Base-by-base conservation (phyloP, 2,329 filamentous ascomycete species). In the Venturia nashicola region DNA sequence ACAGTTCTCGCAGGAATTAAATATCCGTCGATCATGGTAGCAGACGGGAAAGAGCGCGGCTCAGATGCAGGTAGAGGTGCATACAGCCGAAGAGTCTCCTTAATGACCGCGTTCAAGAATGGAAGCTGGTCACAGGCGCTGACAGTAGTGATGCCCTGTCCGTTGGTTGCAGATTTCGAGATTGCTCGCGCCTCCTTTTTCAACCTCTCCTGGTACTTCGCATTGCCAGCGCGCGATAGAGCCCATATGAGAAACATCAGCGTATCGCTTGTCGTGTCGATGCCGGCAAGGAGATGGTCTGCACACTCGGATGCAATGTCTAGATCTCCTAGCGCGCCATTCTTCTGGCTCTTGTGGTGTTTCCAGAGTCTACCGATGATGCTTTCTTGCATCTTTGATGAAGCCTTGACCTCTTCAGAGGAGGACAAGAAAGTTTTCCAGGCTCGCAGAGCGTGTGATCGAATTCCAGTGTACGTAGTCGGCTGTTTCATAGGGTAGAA, bases 261-360 rank as follows among this genome's bases (percentile, higher is more conserved):
- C 0, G 69, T 72, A 1, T 71, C 69, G 8, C 69, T 72, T 0
- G 72, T 74, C 0, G 73, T 75, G 57, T 75, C 73, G 7, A 70
- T 72, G 0, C 73, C 73, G 1, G 73, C 73, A 7, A 74, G 72
- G 14, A 83, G 74, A 65, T 83, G 81, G 63, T 83, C 81, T 0
- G 80, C 80, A 14, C 74, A 77, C 69, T 83, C 81, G 0, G 80
- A 80, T 0, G 81, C 81, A 46, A 81, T 78, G 23, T 82, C 78
- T 7, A 80, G 67, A 40, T 77, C 76, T 11, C 73, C 71, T 3
- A 80, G 68, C 3, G 69, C 67, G 9, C 63, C 63, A 20, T 32
- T 32, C n/a, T 62, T 62, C 73, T 69, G 67, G 6, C 68, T 65
- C 23, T 70, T 23, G 44, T 74, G 72, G 42, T 74, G 66, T 20